Evolutionary conservation across 163 green algal species (phyloP), one percentile per base, ranked within the genome.

Genomic region (Coccomyxa subellipsoidea): DNA sequence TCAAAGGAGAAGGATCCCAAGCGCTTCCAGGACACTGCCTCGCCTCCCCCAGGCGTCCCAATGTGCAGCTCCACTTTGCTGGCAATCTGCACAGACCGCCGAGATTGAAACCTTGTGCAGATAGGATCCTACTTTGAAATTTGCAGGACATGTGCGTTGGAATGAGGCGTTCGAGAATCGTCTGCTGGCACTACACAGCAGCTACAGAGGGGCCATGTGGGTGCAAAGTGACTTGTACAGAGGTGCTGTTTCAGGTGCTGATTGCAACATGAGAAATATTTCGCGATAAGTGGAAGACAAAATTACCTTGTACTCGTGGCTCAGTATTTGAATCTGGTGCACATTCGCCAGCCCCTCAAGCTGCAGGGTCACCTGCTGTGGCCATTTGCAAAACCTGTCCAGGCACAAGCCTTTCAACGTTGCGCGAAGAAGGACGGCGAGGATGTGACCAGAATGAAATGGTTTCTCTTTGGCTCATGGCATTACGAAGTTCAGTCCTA

Each of bases 271-370:
- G n/a, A n/a, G n/a, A n/a, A n/a, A n/a, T n/a, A n/a, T n/a, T n/a
- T n/a, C n/a, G n/a, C n/a, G n/a, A n/a, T n/a, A n/a, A n/a, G n/a
- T n/a, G n/a, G n/a, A n/a, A n/a, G n/a, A n/a, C n/a, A n/a, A n/a
- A n/a, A 0, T 31, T 37, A 94, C 92, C 92, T 98, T 98, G 90
- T 93, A 97, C 82, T 98, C 95, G 77, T 99, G 96, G 2, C 91
- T 95, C 8, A 98, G 87, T 12, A 99, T 92, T 84, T 98, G 93
- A 21, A 99, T 93, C 83, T 97, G 93, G n/a, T 93, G 86, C 0
- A 99, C 80, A 31, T 90, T 91, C 23, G 85, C 87, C 0, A 90
- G 87, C 6, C 82, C 38, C 38, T 97, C 91, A 15, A 99, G 82
- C 23, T 82, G 66, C 47, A 98, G 59, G 7, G 93, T 77, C 12